Conservation (phyloP, 179 eudicot species). For the Carnegiea gigantea region DNA sequence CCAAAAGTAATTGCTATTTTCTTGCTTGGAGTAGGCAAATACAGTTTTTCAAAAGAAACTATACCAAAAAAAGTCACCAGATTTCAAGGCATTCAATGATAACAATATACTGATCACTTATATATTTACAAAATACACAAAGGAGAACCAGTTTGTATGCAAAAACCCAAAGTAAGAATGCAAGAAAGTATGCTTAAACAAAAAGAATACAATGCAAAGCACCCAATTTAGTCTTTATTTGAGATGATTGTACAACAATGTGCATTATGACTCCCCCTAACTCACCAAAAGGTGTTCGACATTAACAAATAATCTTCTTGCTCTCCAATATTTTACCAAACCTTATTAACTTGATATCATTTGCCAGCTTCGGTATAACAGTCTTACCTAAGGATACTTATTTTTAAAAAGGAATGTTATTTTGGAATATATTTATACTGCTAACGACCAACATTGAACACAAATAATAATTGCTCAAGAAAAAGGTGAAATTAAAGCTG, state of each 20-base stretch:
- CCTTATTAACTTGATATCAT: conserved; percentile 81
- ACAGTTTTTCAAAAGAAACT: not conserved
- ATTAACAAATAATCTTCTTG: conserved; percentile 80
- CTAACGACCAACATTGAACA: not conserved
- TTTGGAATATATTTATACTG: not conserved
- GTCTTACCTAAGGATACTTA: conserved; percentile 56
- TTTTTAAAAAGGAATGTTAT: not conserved
- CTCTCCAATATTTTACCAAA: conserved; percentile 92
- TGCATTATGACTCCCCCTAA: conserved; percentile 90
- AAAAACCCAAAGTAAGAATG: not conserved
- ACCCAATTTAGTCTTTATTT: conserved; percentile 92
- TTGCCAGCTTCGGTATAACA: conserved; percentile 73
- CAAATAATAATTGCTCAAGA: not conserved
- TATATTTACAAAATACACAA: not conserved
- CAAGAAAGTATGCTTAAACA: too few species aligned
- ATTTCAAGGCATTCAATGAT: too few species aligned
- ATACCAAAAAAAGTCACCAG: not conserved
- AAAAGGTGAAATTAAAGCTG: not conserved
- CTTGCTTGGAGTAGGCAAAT: not conserved
- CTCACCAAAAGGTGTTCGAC: conserved; percentile 85
- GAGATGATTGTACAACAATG: conserved; percentile 90
- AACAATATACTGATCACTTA: not conserved
- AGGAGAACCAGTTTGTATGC: not conserved
- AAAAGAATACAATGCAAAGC: conserved; percentile 11
- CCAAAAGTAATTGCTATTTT: not conserved